Evolutionary conservation across 768 basidiomycete genomes (phyloP), one percentile per base, ranked within the genome.

Genomic region (Clitopilus passeckerianus): DNA sequence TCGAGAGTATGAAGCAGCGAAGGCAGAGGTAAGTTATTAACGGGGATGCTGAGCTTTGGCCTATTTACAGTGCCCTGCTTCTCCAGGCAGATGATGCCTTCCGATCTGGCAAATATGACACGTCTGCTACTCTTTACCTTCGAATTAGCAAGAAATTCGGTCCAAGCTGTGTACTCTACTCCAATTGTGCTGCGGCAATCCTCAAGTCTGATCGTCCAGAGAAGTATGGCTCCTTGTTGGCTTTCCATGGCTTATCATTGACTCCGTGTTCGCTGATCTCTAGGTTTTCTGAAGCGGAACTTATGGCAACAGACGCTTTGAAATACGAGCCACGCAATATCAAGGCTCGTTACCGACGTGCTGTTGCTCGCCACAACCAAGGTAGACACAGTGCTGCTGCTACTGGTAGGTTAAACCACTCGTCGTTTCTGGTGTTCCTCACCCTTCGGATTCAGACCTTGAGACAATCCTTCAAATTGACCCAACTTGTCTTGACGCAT

Each of bases 301-400:
- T 68, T 20, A 71, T 75, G 24, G 75, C 78, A n/a, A 71, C 71
- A 8, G 66, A 70, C n/a, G 75, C 76, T 5, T 66, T 79, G 23
- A 46, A 67, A 33, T 66, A 68, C 50, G 72, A 76, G 34, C 76
- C 77, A 2, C 63, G 60, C 18, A 68, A 70, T 60, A 61, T 67
- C 23, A 77, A 79, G 57, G 75, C 77, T 41, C 72, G 75, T 10
- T 77, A 70, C 62, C 74, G 75, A 33, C 71, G 75, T 59, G 77
- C 74, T 3, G 52, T 76, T 41, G 75, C 76, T 9, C 66, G 77
- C 46, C 75, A 72, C 61, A 68, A 57, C n/a, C 57, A 57, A 1
- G 58, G 60, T 0, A 58, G 66, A 34, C 67, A 69, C 34, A 61
- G 57, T 54, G 69, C 65, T 57, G 72, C 75, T 7, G 58, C 70